Evolutionary conservation across 2,329 filamentous ascomycete genomes (phyloP), one percentile per base, ranked within the genome.

Genomic region (Phaeosphaeriaceae sp.): DNA sequence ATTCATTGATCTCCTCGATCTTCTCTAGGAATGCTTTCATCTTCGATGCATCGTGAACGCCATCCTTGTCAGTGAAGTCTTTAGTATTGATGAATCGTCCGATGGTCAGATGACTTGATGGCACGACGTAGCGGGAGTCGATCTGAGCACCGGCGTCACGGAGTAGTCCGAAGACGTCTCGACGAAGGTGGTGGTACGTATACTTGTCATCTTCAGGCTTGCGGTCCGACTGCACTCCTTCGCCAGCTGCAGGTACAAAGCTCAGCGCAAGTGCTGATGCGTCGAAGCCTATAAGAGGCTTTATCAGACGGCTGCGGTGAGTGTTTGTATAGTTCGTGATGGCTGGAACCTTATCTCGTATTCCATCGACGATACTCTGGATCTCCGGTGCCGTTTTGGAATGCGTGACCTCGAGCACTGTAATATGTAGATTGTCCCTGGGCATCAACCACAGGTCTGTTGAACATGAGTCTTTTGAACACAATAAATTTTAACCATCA

Each of bases 401-500:
- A 75, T 95, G 92, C n/a, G 90, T 87, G 25, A 97, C 81, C 76
- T 98, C 94, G 2, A 97, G 83, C 0, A 88, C 86, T 0, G 94
- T 98, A 79, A 96, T 87, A 78, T 98, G 94, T 72, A 97, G 88
- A 58, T 86, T 85, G 53, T 89, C 82, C 10, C 83, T 78, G 0
- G 93, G 92, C 90, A 96, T 96, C 45, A 94, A 83, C 94, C 94
- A 98, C 24, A 96, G 79, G 63, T 84, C 91, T 93, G 21, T 13
- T 3, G 22, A 7, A 17, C 31, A 36, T 69, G 48, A 71, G 62
- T 21, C 33, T 33, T 3, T 3, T 41, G 13, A 11, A 13, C 27
- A 13, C 19, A 15, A 25, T n/a, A 15, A 45, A 36, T n/a, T 31
- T 22, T 7, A 19, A 7, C 15, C 24, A 19, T 7, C 27, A 13